Evolutionary conservation across 257 asterid genomes (phyloP).

Genomic region (Echium plantagineum): DNA sequence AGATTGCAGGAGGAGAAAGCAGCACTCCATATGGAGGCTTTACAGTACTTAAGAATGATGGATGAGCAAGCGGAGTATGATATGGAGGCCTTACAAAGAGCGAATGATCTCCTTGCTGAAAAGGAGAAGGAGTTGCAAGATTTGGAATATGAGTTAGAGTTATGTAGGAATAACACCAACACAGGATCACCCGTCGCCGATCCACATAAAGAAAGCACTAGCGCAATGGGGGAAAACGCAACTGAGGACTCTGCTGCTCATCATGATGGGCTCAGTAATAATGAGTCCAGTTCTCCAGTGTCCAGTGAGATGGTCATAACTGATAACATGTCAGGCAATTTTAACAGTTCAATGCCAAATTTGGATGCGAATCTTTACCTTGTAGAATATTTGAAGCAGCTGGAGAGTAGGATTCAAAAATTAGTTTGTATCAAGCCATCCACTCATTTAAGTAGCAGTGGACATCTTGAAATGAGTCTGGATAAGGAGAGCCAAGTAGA

Average conservation of each 20-base stretch:
- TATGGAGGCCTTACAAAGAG: conserved; percentile 68
- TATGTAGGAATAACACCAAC: conserved; percentile 24
- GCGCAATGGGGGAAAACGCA: conserved; percentile 8
- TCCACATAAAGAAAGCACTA: conserved; percentile 12
- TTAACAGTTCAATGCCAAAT: conserved; percentile 7
- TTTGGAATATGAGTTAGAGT: conserved; percentile 60
- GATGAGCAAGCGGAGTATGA: conserved; percentile 94
- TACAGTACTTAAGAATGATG: conserved; percentile 90
- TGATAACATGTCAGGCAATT: conserved; percentile 4
- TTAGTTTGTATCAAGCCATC: conserved; percentile 8
- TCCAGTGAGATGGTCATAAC: conserved; percentile 10
- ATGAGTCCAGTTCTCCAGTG: conserved; percentile 11
- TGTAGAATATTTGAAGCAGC: conserved; percentile 26
- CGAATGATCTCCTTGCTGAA: conserved; percentile 68
- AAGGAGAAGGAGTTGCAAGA: conserved; percentile 84
- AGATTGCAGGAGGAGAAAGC: conserved; percentile 95
- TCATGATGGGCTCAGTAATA: conserved; percentile 10
- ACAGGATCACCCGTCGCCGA: conserved; percentile 23
- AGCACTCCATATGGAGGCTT: conserved; percentile 83
- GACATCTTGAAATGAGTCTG: no score
- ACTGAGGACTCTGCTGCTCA: conserved; percentile 3
- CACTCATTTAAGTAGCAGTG: not conserved
- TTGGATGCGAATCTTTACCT: conserved; percentile 34
- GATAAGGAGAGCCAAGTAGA: no score
- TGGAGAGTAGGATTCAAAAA: conserved; percentile 42